Conservation (phyloP, 2,329 filamentous ascomycete species). For the Talaromyces sp. region DNA sequence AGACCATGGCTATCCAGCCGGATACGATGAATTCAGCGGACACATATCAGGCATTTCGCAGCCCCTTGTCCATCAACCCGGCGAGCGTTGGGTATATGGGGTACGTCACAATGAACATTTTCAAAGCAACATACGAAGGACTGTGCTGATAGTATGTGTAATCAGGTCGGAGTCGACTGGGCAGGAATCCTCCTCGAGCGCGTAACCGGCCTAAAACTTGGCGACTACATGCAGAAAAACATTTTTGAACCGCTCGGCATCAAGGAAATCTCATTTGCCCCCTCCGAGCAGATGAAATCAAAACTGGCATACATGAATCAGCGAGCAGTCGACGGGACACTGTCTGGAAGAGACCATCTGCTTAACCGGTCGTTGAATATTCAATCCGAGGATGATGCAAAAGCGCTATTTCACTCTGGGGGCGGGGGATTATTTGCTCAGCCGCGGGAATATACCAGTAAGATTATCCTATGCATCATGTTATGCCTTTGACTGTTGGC, state of each 20-base stretch:
- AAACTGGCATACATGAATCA: constrained; percentile 54
- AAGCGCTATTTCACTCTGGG: background rate
- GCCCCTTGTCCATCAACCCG: constrained; percentile 60
- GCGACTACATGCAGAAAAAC: constrained; percentile 45
- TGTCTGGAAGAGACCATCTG: background rate
- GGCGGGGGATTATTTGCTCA: background rate
- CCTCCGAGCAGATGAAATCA: constrained; percentile 46
- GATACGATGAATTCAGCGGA: constrained; percentile 53
- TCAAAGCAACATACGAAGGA: background rate
- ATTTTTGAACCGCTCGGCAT: constrained; percentile 45
- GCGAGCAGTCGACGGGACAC: constrained; percentile 39
- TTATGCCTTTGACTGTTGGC: background rate
- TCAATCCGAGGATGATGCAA: background rate
- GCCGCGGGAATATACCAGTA: background rate
- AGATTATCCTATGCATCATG: background rate
- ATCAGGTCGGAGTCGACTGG: constrained; percentile 46
- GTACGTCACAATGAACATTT: background rate
- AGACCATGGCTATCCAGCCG: constrained; percentile 37
- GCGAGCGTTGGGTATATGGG: constrained; percentile 56
- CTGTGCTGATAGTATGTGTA: background rate
- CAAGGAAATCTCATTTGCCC: constrained; percentile 52
- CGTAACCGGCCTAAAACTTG: constrained; percentile 37
- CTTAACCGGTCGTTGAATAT: background rate
- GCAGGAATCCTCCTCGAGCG: constrained; percentile 46
- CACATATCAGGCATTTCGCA: constrained; percentile 44